Base-by-base conservation (phyloP, 169 alveolate species). In the Plasmodium inui region DNA sequence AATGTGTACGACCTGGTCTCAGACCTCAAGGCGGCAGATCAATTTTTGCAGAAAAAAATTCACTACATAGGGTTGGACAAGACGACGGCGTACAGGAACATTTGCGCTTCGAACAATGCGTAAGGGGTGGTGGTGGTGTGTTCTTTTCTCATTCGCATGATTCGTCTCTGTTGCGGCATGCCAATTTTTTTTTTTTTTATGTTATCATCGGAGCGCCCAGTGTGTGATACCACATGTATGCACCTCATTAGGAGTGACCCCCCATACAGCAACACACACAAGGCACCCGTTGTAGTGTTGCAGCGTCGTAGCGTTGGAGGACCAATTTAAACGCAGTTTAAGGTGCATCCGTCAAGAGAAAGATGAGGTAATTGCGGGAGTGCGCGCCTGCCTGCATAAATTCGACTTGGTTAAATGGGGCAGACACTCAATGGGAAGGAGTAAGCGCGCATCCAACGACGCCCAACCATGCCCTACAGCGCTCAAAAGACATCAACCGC, bases 1-100 rank as follows among this genome's bases (percentile, higher is more conserved):
- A 90, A 90, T 81, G 95, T 90, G 26, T 81, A 90, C 73, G 92
- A 90, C 55, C 19, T 90, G 26, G 95, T 90, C 53, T 90, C 95
- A 50, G 95, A 90, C 30, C 37, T 90, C 19, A 90, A 90, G 53
- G 95, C 95, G 28, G 95, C 95, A 1, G 70, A 90, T 71, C 50
- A 46, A 12, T 90, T 90, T 90, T 90, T 90, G 37, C 92, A 90
- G 73, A 32, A 90, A 71, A 90, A 90, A 81, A 90, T 90, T n/a
- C 92, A 73, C 44, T 90, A 90, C 74, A 82, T 90, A 73, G 95
- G 95, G 12, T 84, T 90, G 39, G 85, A 90, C 57, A 90, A 90
- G 82, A 67, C 92, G 37, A 53, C 74, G 44, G 83, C 92, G 9
- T 90, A 90, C 34, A 90, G 70, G 30, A 50, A 72, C 73, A 90